Percentiles rank a stretch among this genome's conserved stretches.
Conservation (phyloP, 1,284 basidiomycete species). For the Trichosporon inkin region DNA sequence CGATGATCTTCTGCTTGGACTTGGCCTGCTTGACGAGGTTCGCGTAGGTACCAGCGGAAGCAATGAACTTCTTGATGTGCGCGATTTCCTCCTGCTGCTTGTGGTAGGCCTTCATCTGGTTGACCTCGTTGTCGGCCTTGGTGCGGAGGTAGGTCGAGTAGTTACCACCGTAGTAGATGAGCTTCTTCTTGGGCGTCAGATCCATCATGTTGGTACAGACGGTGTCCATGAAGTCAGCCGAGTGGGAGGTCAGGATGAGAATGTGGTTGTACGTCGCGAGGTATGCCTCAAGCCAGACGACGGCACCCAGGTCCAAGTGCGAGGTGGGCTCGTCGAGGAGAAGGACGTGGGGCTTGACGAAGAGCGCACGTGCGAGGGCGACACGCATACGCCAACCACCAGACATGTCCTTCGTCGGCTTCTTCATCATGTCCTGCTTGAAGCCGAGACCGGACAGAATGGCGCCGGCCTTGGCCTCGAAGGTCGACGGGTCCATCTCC, state of each 20-base stretch:
- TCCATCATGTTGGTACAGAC: conserved; percentile 99
- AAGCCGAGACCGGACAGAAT: conserved; percentile 98
- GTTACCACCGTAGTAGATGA: conserved; percentile 93
- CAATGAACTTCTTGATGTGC: conserved; percentile 97
- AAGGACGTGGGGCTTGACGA: conserved; percentile 92
- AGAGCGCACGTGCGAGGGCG: conserved; percentile 89
- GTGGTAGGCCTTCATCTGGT: conserved; percentile 97
- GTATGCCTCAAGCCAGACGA: conserved; percentile 98
- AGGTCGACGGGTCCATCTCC: conserved; percentile 91
- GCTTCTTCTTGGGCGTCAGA: conserved; percentile 60
- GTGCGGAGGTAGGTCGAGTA: conserved; percentile 95
- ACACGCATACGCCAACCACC: conserved; percentile 99
- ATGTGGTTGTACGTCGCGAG: conserved; percentile 98
- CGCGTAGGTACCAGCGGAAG: conserved; percentile 96
- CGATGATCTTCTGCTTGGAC: conserved; percentile 99
- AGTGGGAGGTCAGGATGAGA: conserved; percentile 76
- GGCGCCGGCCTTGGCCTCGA: conserved; percentile 91
- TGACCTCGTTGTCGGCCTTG: conserved; percentile 94
- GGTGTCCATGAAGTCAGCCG: conserved; percentile 97
- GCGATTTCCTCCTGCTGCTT: conserved; percentile 98
- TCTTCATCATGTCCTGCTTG: conserved; percentile 84
- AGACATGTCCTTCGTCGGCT: conserved; percentile 96
- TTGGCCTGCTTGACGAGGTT: conserved; percentile 98
- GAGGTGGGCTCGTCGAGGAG: conserved; percentile 72
- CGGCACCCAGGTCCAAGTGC: conserved; percentile 85